A percentile compares a stretch with the other conserved stretches of the same genome.
These are phyloP conservation scores for Suhomyces faveliae DNA, from an alignment of 805 yeast genomes.

Conservation along the genomic window DNA sequence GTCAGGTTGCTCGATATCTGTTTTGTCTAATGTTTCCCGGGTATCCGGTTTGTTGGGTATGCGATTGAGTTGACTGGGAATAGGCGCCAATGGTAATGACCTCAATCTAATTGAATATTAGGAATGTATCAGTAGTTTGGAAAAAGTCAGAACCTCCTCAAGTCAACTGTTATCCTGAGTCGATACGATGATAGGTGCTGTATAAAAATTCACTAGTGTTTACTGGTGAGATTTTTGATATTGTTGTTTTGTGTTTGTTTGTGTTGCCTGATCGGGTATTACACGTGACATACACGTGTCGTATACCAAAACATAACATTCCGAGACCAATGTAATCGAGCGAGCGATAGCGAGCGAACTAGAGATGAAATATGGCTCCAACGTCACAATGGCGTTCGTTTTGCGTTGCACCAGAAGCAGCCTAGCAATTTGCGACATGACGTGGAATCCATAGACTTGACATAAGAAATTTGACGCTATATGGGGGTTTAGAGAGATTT, in stretches of 20 bases:
- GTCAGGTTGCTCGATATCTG: background rate
- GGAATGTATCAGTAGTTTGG: background rate
- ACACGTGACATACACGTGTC: background rate
- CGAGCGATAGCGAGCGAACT: background rate
- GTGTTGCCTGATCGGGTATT: slow-evolving; percentile 7
- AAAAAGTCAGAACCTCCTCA: background rate
- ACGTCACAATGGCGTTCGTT: too few relatives aligned
- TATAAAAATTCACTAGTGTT: background rate
- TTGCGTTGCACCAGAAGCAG: too few relatives aligned
- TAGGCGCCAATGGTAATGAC: background rate
- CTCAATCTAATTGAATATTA: background rate
- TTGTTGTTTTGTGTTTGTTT: slow-evolving; percentile 4
- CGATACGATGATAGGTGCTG: background rate
- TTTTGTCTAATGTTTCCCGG: background rate
- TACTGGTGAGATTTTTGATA: slow-evolving; percentile 1
- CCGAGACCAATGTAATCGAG: background rate
- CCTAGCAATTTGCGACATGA: too few relatives aligned
- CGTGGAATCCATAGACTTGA: too few relatives aligned
- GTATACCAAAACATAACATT: background rate
- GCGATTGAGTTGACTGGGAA: background rate
- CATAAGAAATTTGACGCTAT: too few relatives aligned
- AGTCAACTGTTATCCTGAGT: background rate
- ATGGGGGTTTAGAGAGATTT: too few relatives aligned
- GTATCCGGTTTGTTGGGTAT: background rate
- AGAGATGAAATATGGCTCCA: too few relatives aligned